Base-by-base conservation (phyloP, 1,139 yeast genomes). In the Taiozyma sp. region DNA sequence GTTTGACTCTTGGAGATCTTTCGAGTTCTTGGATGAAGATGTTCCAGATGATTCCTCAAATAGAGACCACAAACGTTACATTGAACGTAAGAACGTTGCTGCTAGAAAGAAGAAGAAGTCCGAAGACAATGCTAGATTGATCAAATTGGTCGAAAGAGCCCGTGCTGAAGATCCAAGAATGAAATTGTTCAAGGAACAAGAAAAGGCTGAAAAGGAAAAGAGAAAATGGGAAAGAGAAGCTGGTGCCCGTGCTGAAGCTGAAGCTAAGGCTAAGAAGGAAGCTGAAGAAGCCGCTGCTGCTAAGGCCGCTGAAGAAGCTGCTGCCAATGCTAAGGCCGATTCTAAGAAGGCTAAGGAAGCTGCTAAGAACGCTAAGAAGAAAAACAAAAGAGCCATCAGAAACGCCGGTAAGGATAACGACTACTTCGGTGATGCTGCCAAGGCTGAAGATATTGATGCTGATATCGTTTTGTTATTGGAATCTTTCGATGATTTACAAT, bases 41-140 rank as follows among this genome's bases (percentile, higher is more conserved):
- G 97, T 91, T 66, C 99, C 99, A 60, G 99, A 93, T 76, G 99
- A 93, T 74, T 88, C 97, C 56, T 88, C 96, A 57, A 95, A 93
- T 83, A 90, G 99, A 80, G 99, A 93, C 71, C 96, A 93, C 81
- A 93, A 93, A 79, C 95, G 99, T 76, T 88, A 90, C 77, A 86
- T 91, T 63, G 99, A 93, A 76, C 89, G 93, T 79, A 93, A 95
- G 80, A 93, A 93, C 79, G 80, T 88, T 72, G 91, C 96, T 61
- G 89, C 95, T 56, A 88, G 99, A 77, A 88, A 88, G 79, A 93
- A 93, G 86, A 88, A 83, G 79, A 95, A 95, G 85, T 91, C 93
- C 68, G 98, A 93, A 68, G 99, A 93, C 72, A 91, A 87, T 75
- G 88, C 91, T 70, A 83, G 98, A 69, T 73, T 93, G 60, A 81